Base-by-base conservation (phyloP, 2,329 filamentous ascomycete species). In the Cercospora nicotianae region DNA sequence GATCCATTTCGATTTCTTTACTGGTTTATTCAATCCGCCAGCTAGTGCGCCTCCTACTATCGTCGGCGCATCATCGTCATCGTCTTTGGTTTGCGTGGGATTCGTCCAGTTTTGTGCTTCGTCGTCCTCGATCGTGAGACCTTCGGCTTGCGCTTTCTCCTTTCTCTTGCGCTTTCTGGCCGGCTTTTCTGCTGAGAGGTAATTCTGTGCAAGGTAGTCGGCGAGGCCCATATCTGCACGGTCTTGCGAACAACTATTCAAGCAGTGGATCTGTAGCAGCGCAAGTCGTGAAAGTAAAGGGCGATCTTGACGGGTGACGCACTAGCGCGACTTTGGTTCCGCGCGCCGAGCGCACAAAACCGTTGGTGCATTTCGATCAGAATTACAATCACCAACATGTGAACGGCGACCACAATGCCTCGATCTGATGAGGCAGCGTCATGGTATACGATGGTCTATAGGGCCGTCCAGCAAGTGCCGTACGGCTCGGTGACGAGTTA, bases 201-300 rank as follows among this genome's bases (percentile, higher is more conserved):
- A 99, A 79, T 93, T 95, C 70, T 92, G 90, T 42, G 94, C 94
- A 39, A 99, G 87, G 77, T 98, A 99, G 76, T 89, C 89, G 67
- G 93, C 90, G 72, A 97, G 86, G 65, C 86, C 84, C 86, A 90
- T 89, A 10, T 75, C 69, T 59, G 42, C 16, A 58, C 4, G 8
- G 10, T 64, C 31, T 23, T 63, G 60, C 48, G 10, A 18, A 20
- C 18, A 51, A 33, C 18, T n/a, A 39, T 6, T 18, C 55, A 13
- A 20, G 31, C 13, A 16, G 28, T 12, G 1, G 55, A 59, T 59
- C 2, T 36, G 31, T 20, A 3, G 8, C 18, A 36, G 33, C 60
- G 55, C 10, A 65, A 30, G 55, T 45, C 18, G 39, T 33, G 26
- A 63, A 61, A 30, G 58, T 62, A 23, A 26, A 59, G 55, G 28